Conservation (phyloP, 2,329 filamentous ascomycete species). For the Talaromyces islandicus region DNA sequence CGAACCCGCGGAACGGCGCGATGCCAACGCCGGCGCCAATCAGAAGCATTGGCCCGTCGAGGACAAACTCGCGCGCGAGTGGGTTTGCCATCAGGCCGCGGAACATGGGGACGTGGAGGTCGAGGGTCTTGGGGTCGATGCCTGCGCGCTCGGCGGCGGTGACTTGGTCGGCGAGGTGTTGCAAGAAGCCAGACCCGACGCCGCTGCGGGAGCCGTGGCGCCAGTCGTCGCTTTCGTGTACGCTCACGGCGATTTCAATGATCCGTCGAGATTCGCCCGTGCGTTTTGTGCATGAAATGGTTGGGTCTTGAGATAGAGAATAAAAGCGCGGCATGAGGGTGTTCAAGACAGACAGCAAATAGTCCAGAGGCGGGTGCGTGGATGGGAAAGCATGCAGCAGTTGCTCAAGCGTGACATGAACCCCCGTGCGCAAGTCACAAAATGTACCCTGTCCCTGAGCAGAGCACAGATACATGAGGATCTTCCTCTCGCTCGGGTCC, state of each 20-base stretch:
- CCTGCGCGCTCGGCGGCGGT: slow-evolving; percentile 62
- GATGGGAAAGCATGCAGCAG: slow-evolving; percentile 89
- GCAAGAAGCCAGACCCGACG: slow-evolving; percentile 88
- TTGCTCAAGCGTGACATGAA: slow-evolving; percentile 78
- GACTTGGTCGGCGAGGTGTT: slow-evolving; percentile 70
- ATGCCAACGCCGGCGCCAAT: slow-evolving; percentile 96
- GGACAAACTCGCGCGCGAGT: slow-evolving; percentile 81
- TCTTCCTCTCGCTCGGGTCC: slow-evolving; percentile 78
- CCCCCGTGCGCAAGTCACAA: slow-evolving; percentile 87
- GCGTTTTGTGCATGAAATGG: slow-evolving; percentile 65
- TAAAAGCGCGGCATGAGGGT: slow-evolving; percentile 98
- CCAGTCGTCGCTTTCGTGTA: slow-evolving; percentile 84
- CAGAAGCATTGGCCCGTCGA: slow-evolving; percentile 93
- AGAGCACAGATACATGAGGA: slow-evolving; percentile 78
- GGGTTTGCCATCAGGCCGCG: slow-evolving; percentile 97
- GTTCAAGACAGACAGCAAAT: slow-evolving; percentile 71
- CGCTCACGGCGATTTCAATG: slow-evolving; percentile 92
- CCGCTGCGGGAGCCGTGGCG: slow-evolving; percentile 66
- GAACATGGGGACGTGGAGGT: slow-evolving; percentile 90
- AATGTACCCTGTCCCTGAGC: slow-evolving; percentile 88
- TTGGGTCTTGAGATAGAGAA: slow-evolving; percentile 92
- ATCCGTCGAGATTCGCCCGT: slow-evolving; percentile 69
- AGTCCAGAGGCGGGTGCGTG: slow-evolving; percentile 77
- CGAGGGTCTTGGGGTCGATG: slow-evolving; percentile 43
- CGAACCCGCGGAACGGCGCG: slow-evolving; percentile 95